Base-by-base conservation (phyloP, 192 early-diverging fungal genomes). In the Dissophora globulifera region DNA sequence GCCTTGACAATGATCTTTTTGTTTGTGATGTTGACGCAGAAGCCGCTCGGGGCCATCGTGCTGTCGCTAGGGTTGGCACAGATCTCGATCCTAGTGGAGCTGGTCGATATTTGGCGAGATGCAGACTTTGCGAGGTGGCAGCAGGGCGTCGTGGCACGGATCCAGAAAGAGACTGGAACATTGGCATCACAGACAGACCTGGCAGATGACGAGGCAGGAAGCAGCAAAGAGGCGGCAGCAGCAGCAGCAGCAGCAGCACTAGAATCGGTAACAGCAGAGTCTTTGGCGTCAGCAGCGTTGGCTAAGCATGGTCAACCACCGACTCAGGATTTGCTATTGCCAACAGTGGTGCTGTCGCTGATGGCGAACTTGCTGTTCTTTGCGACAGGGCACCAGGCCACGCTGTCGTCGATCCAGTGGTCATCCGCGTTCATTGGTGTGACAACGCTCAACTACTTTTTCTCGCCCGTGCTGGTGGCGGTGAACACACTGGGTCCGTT, bases 371-470 rank as follows among this genome's bases (percentile, higher is more conserved):
- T 84, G 22, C 78, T 85, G 11, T 99, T 92, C 68, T 99, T 97
- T 83, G 80, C 90, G 12, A 96, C 96, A 2, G 95, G 94, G 11
- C 97, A 99, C 70, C 97, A 99, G 78, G 86, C 89, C 51, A 94
- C 90, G 6, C 79, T 98, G 48, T 84, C 92, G 9, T 92, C 93
- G n/a, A 89, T 98, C 11, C 95, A 97, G 61, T 98, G 94, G 93
- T 88, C 90, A 23, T 81, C 93, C 0, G 95, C 91, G 1, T 96
- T 95, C 78, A 82, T 97, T 47, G 97, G 96, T 7, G 78, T 98
- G 29, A 71, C 83, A 6, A 85, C 93, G 20, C 84, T 93, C 72
- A 88, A 90, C 57, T 89, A 87, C 52, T 55, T 86, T 10, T 53
- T 89, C 26, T 91, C 91, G 4, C 90, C 91, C 10, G 67, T 88